Evolutionary conservation across 768 basidiomycete genomes (phyloP).

Genomic region (Favolaschia claudopus): DNA sequence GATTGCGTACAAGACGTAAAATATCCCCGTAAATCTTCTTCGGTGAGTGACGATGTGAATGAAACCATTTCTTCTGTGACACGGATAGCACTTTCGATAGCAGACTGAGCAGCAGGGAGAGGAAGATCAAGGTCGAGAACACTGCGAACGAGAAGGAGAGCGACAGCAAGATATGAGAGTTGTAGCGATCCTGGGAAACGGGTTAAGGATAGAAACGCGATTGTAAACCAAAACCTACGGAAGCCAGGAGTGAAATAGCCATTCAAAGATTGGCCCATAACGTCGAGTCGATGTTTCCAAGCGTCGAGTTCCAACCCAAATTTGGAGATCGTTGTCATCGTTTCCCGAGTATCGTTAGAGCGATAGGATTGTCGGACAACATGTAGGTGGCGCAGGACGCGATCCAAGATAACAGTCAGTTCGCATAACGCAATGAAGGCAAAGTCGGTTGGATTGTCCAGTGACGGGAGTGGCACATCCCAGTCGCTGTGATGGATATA

Average conservation of each 20-base stretch:
- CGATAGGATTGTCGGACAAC: conserved; percentile 18
- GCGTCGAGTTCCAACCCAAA: conserved; percentile 27
- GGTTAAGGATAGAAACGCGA: background rate
- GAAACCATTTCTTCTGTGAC: conserved; percentile 25
- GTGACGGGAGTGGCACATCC: conserved; percentile 27
- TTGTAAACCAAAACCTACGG: conserved; percentile 9
- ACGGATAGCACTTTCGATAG: conserved; percentile 21
- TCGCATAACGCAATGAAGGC: conserved; percentile 23
- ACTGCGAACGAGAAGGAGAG: conserved; percentile 23
- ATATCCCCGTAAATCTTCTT: conserved; percentile 26
- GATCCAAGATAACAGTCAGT: conserved; percentile 26
- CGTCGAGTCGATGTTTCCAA: conserved; percentile 26
- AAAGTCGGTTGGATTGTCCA: conserved; percentile 19
- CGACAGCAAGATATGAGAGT: conserved; percentile 26
- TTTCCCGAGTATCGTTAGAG: conserved; percentile 20
- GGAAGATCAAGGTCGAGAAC: conserved; percentile 25
- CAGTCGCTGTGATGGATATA: conserved; percentile 26
- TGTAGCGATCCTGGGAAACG: conserved; percentile 22
- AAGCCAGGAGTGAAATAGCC: conserved; percentile 24
- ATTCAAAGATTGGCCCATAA: conserved; percentile 26
- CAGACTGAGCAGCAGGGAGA: conserved; percentile 13
- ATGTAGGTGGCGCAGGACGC: conserved; percentile 18
- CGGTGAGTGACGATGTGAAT: conserved; percentile 24
- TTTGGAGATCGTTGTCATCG: conserved; percentile 18
- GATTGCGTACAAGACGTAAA: conserved; percentile 16